Evolutionary conservation across 2,329 filamentous ascomycete genomes (phyloP).

Genomic region (Tolypocladium ovalisporum): DNA sequence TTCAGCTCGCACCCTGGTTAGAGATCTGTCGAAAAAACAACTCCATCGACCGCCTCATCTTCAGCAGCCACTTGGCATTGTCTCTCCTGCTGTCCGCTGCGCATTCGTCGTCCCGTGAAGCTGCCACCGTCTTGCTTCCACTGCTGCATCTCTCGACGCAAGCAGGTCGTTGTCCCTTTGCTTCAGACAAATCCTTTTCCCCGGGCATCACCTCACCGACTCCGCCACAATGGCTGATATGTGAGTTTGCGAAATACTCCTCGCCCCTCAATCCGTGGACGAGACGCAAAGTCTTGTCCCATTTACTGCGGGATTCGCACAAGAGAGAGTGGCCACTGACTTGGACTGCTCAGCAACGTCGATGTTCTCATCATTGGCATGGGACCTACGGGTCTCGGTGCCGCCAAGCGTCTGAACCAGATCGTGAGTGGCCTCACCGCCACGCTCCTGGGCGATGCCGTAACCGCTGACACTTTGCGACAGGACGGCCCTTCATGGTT

Average conservation of each 20-base stretch:
- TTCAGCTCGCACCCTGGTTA: conserved; percentile 10
- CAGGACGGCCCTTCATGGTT: conserved; percentile 91
- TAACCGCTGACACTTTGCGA: conserved; percentile 14
- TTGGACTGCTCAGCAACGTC: conserved; percentile 53
- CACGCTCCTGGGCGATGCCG: conserved; percentile 5
- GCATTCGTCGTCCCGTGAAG: conserved; percentile 10
- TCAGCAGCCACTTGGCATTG: conserved; percentile 16
- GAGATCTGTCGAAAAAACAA: conserved; percentile 2
- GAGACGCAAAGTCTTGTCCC: background rate
- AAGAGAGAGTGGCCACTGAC: conserved; percentile 6
- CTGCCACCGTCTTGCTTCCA: background rate
- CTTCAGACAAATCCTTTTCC: background rate
- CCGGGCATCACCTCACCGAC: background rate
- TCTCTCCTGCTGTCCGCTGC: conserved; percentile 10
- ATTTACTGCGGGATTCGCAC: conserved; percentile 8
- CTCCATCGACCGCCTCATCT: conserved; percentile 11
- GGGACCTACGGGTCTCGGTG: conserved; percentile 93
- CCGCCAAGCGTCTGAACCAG: conserved; percentile 95
- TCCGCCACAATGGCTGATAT: background rate
- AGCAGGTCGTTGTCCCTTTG: background rate
- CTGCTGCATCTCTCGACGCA: background rate
- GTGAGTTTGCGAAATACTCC: background rate
- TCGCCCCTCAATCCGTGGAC: background rate
- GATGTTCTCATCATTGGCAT: conserved; percentile 97
- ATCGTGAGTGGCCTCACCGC: conserved; percentile 54